phyloP scores from a whole-genome alignment of 1,139 yeast genomes.

The Suhomyces taliae region DNA sequence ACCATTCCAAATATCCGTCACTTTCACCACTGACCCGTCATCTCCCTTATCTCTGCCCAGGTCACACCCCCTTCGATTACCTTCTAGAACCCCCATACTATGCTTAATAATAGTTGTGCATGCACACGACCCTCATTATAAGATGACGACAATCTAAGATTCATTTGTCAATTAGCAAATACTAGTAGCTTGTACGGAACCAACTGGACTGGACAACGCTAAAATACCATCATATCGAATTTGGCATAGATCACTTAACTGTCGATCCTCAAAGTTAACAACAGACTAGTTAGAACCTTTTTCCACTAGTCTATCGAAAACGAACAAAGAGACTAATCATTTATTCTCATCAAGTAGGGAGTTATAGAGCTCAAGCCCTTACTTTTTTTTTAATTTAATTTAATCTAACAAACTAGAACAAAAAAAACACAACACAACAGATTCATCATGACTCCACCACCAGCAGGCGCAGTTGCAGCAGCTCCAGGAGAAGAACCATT shows the following conservation, averaged over 20 bases:
- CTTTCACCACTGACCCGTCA: background rate
- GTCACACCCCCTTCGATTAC: background rate
- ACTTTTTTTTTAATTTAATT: too few species aligned
- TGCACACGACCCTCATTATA: background rate
- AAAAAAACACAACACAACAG: background rate
- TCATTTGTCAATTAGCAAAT: background rate
- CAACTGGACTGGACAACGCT: background rate
- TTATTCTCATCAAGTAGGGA: background rate
- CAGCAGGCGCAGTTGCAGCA: constrained; percentile 10
- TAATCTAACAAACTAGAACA: too few species aligned
- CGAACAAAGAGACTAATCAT: background rate
- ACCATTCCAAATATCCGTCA: background rate
- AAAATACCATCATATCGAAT: background rate
- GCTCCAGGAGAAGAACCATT: constrained; percentile 27
- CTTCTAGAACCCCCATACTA: background rate
- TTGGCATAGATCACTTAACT: constrained; percentile 5
- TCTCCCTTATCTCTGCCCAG: background rate
- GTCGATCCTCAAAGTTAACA: background rate
- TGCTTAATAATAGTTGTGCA: background rate
- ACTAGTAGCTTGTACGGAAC: constrained; percentile 1
- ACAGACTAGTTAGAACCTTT: too few species aligned
- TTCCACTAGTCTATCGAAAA: too few species aligned
- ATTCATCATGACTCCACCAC: constrained; percentile 1
- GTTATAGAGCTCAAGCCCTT: background rate
- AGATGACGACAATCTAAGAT: background rate